Percentiles rank a stretch among this genome's conserved stretches.
These are phyloP conservation scores for Neoboletus brunneissimus DNA, from an alignment of 768 basidiomycete genomes.

Conservation along the genomic window DNA sequence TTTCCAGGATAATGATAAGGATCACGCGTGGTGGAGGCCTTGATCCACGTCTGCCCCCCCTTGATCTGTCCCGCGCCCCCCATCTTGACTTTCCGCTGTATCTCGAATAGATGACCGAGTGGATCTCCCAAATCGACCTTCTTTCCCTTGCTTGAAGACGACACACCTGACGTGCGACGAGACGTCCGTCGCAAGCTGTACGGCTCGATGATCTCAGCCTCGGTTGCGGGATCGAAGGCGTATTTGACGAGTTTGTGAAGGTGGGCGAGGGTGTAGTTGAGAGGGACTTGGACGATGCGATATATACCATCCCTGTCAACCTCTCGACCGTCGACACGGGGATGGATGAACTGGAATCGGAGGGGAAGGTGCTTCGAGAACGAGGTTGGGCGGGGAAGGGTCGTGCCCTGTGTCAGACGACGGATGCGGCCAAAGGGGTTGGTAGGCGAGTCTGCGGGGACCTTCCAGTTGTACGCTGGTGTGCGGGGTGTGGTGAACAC, in stretches of 20 bases:
- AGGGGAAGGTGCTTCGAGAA: slow-evolving; percentile 62
- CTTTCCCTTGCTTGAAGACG: slow-evolving; percentile 20
- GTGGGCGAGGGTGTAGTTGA: slow-evolving; percentile 67
- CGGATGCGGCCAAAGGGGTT: slow-evolving; percentile 67
- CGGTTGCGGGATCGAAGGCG: slow-evolving; percentile 42
- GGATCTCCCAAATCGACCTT: slow-evolving; percentile 11
- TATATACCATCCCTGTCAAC: slow-evolving; percentile 48
- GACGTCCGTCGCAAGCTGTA: slow-evolving; percentile 16
- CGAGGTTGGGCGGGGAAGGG: slow-evolving; percentile 42
- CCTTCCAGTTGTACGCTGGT: slow-evolving; percentile 39
- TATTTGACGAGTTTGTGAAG: slow-evolving; percentile 61
- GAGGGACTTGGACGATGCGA: slow-evolving; percentile 66
- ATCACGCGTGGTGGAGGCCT: slow-evolving; percentile 52
- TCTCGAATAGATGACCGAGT: slow-evolving; percentile 57
- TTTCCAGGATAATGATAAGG: slow-evolving; percentile 46
- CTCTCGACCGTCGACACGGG: slow-evolving; percentile 23
- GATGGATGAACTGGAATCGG: slow-evolving; percentile 56
- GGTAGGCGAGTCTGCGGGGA: slow-evolving; percentile 64
- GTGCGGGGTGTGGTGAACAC: slow-evolving; percentile 35
- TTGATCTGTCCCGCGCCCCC: slow-evolving; percentile 54
- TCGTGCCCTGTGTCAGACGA: slow-evolving; percentile 36
- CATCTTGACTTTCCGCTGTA: slow-evolving; percentile 47
- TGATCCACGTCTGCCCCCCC: slow-evolving; percentile 44
- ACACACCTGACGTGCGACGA: slow-evolving; percentile 26
- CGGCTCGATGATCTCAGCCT: slow-evolving; percentile 23